Conservation (phyloP, 2,329 filamentous ascomycete species). For the Fusarium sp. region DNA sequence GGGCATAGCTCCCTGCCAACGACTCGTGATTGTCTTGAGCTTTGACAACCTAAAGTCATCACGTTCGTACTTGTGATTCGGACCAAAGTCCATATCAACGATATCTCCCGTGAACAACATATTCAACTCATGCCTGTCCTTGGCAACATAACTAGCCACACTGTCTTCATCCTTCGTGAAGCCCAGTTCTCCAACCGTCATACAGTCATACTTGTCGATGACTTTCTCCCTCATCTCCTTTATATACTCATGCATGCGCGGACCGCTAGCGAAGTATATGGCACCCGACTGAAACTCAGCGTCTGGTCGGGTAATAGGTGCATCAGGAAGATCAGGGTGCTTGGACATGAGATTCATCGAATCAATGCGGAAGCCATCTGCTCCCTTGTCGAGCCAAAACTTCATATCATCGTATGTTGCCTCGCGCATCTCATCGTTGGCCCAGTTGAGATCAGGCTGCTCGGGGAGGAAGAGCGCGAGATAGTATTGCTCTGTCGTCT, state of each 20-base stretch:
- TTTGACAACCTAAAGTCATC: constrained; percentile 50
- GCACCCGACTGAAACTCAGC: constrained; percentile 49
- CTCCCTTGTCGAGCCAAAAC: constrained; percentile 79
- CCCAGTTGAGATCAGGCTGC: constrained; percentile 85
- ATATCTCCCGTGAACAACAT: constrained; percentile 44
- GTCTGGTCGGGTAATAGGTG: constrained; percentile 49
- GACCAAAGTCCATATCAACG: constrained; percentile 45
- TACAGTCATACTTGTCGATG: constrained; percentile 59
- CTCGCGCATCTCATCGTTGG: constrained; percentile 69
- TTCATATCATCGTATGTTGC: constrained; percentile 75
- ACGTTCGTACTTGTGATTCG: constrained; percentile 51
- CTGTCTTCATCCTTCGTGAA: constrained; percentile 50
- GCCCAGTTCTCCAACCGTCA: constrained; percentile 56
- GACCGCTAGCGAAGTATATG: constrained; percentile 62
- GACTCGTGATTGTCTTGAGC: constrained; percentile 48
- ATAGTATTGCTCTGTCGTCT: constrained; percentile 74
- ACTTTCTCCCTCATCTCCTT: constrained; percentile 49
- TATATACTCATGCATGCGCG: constrained; percentile 58
- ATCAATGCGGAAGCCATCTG: constrained; percentile 75
- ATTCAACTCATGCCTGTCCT: constrained; percentile 49
- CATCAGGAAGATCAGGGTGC: constrained; percentile 63
- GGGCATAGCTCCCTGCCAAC: constrained; percentile 51
- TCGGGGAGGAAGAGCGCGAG: constrained; percentile 75
- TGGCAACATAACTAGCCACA: constrained; percentile 59
- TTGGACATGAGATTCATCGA: constrained; percentile 74